Conservation (phyloP, 1,284 basidiomycete genomes). For the Melanopsichium pennsylvanicum region DNA sequence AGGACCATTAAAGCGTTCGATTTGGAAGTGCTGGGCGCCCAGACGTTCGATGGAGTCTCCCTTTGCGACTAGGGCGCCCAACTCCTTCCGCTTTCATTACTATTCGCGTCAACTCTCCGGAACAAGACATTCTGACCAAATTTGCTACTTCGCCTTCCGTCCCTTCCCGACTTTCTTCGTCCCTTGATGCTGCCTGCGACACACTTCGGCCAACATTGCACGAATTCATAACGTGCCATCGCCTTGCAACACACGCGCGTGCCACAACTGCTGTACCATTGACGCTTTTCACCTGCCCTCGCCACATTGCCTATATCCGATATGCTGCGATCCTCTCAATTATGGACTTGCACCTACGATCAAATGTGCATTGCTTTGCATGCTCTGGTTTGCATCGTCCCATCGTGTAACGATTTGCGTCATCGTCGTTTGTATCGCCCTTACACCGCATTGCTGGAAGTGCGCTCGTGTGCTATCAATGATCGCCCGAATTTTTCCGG, state of each 20-base stretch:
- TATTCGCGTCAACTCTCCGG: constrained; percentile 3
- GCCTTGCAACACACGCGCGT: neutral
- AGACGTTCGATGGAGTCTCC: no score
- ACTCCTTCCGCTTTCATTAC: no score
- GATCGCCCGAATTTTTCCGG: neutral
- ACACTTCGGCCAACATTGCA: neutral
- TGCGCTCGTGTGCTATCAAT: constrained; percentile 1
- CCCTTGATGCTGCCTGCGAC: constrained; percentile 4
- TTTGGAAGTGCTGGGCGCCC: no score
- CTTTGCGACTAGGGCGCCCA: no score
- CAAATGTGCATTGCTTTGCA: neutral
- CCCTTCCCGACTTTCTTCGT: neutral
- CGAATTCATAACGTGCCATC: neutral
- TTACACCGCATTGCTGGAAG: neutral
- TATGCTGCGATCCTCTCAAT: neutral
- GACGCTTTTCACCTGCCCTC: neutral
- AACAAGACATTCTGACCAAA: constrained; percentile 31
- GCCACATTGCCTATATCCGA: neutral
- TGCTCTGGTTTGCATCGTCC: neutral
- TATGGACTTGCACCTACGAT: neutral
- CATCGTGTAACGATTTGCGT: neutral
- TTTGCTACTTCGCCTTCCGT: constrained; percentile 23
- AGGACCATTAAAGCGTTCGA: no score
- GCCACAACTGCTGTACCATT: neutral
- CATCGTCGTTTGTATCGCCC: neutral